Base-by-base conservation (phyloP, 2,329 filamentous ascomycete genomes). In the Dothistroma septosporum region DNA sequence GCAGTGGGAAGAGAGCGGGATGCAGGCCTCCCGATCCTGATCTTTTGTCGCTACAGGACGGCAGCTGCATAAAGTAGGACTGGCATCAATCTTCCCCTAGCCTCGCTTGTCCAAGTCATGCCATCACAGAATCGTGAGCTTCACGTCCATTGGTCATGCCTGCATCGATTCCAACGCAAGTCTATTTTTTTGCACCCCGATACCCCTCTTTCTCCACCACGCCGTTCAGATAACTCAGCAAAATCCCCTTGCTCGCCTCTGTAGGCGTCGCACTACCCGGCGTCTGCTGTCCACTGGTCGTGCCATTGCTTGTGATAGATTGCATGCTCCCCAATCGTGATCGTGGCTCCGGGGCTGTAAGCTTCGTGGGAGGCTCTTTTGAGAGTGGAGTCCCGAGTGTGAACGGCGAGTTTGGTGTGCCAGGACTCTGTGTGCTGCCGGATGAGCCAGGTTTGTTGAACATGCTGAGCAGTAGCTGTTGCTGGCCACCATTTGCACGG, bases 171-270 rank as follows among this genome's bases (percentile, higher is more conserved):
- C 41, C 41, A n/a, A 19, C 41, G 41, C 16, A n/a, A 44, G 12
- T 14, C 50, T 53, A 57, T 16, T 21, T 60, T 44, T 49, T 60
- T 12, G 41, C 32, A 32, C 41, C 52, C 6, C 58, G 52, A 44
- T 64, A 60, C 11, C 70, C 71, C 60, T 72, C 72, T 55, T 70
- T 71, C 65, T 67, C 61, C 32, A 74, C 72, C 4, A 75, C 72
- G 1, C 72, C 72, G 63, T 75, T 73, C 21, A 75, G 61, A 58
- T 72, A 75, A 37, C 66, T 70, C 62, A 74, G 60, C 63, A 75
- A 63, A 48, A 75, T 72, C 41, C 69, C 72, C 62, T 73, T 74
- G 10, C 68, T 67, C 61, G 75, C 70, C 16, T 73, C 70, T 10
- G 69, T 68, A 8, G 71, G 69, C 32, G 71, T 71, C 11, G 58